A percentile compares a stretch with the other conserved stretches of the same genome.
These are phyloP conservation scores for Cercospora sesami DNA, from an alignment of 2,329 filamentous ascomycete species.

Conservation along the genomic window DNA sequence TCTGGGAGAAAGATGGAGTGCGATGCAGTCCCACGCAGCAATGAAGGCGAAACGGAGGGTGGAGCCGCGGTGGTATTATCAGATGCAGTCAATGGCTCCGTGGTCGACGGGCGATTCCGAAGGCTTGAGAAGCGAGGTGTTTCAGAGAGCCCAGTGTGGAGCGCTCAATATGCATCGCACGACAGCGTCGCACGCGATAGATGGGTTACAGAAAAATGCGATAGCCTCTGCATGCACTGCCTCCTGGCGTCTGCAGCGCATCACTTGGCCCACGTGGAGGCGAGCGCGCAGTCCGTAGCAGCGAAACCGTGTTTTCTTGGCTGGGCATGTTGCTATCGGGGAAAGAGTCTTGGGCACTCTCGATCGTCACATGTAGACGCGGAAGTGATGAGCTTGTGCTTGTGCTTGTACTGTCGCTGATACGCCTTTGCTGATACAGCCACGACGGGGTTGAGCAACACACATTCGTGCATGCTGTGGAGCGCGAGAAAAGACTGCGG, in stretches of 20 bases:
- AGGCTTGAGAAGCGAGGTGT: neutral
- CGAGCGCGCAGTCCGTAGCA: neutral
- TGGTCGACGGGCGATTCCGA: neutral
- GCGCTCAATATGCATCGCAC: neutral
- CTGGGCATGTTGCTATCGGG: neutral
- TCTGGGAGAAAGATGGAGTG: neutral
- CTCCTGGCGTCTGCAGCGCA: neutral
- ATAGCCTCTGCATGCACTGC: neutral
- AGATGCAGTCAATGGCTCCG: slow-evolving; percentile 1
- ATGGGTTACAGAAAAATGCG: neutral
- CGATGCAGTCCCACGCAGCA: slow-evolving; percentile 2
- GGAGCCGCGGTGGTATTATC: neutral
- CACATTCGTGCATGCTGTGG: neutral
- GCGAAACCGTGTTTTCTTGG: neutral
- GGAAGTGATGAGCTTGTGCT: neutral
- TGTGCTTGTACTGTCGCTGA: neutral
- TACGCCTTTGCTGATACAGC: neutral
- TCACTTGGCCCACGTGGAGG: neutral
- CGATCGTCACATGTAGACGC: neutral
- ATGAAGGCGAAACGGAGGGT: slow-evolving; percentile 11
- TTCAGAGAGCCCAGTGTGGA: neutral
- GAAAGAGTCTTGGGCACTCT: neutral
- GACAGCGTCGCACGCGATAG: neutral
- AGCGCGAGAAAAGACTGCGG: too few relatives aligned
- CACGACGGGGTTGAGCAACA: neutral